These are phyloP conservation scores for Trichoderma erinaceum DNA, from an alignment of 495 filamentous ascomycete species.

Conservation along the genomic window DNA sequence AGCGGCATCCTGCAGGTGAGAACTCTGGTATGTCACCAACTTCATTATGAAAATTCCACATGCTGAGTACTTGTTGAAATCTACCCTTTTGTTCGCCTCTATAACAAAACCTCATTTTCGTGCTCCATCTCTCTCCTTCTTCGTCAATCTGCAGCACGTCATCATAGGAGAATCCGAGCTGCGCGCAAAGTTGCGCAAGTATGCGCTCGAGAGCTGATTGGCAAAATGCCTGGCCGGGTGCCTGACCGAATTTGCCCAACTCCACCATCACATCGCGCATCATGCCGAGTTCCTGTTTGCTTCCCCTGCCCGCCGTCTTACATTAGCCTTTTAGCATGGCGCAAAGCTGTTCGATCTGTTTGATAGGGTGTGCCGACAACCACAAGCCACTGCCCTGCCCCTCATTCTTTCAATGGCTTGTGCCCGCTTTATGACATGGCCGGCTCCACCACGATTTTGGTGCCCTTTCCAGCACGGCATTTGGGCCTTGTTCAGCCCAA, in stretches of 20 bases:
- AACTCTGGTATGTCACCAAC: too few relatives aligned
- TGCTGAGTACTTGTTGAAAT: too few relatives aligned
- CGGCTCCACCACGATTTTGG: neutral
- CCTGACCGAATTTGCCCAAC: conserved; percentile 4
- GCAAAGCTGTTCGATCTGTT: neutral
- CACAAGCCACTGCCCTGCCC: neutral
- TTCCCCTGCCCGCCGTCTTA: neutral
- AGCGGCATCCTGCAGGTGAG: too few relatives aligned
- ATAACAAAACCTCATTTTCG: neutral
- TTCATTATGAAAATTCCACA: too few relatives aligned
- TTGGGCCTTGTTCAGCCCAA: neutral
- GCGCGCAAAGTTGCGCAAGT: neutral
- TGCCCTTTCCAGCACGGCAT: neutral
- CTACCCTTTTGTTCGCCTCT: neutral
- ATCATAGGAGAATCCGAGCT: neutral
- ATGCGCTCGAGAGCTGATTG: neutral
- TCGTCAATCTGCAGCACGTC: neutral
- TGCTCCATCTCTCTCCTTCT: neutral
- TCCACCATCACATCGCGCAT: neutral
- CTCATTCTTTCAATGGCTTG: neutral
- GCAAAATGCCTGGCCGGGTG: neutral
- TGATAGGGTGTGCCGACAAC: neutral
- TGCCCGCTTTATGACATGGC: conserved; percentile 2
- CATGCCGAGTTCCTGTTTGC: neutral
- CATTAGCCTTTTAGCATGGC: neutral